Conservation (phyloP, 2,329 filamentous ascomycete species). For the Exophiala oligosperma region DNA sequence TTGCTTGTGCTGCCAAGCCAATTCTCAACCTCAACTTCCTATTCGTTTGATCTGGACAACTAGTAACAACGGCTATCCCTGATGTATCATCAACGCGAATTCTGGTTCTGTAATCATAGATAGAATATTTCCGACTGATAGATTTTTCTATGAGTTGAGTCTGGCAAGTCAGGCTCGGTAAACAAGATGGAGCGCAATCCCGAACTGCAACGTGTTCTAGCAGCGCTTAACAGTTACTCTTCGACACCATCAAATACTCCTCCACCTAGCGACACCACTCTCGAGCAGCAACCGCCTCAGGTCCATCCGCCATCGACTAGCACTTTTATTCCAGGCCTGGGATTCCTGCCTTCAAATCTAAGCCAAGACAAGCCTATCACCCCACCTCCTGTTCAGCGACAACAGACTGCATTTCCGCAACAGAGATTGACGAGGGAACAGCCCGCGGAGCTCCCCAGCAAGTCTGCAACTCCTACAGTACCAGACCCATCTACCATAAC, state of each 20-base stretch:
- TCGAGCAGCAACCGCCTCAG: not conserved
- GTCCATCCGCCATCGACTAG: not conserved
- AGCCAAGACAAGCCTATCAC: slow-evolving; percentile 8
- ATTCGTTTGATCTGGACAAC: too few relatives aligned
- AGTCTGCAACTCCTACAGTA: slow-evolving; percentile 15
- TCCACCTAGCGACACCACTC: not conserved
- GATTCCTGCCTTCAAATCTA: slow-evolving; percentile 11
- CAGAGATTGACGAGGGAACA: not conserved
- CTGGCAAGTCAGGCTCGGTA: too few relatives aligned
- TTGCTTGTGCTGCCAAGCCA: too few relatives aligned
- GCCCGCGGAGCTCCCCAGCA: slow-evolving; percentile 8
- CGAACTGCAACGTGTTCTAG: slow-evolving; percentile 27
- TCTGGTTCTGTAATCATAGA: too few relatives aligned
- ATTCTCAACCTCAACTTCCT: too few relatives aligned
- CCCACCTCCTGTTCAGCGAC: slow-evolving; percentile 9
- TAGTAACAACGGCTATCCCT: too few relatives aligned
- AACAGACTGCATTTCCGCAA: slow-evolving; percentile 4
- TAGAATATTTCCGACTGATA: too few relatives aligned
- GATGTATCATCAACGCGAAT: too few relatives aligned
- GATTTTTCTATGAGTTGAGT: too few relatives aligned
- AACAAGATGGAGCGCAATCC: slow-evolving; percentile 23
- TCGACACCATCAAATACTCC: not conserved
- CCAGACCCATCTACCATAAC: slow-evolving; percentile 49
- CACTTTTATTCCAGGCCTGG: slow-evolving; percentile 14
- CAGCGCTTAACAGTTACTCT: slow-evolving; percentile 22